Evolutionary conservation across 2,329 filamentous ascomycete species (phyloP).

Genomic region (Hypoxylon sp.): DNA sequence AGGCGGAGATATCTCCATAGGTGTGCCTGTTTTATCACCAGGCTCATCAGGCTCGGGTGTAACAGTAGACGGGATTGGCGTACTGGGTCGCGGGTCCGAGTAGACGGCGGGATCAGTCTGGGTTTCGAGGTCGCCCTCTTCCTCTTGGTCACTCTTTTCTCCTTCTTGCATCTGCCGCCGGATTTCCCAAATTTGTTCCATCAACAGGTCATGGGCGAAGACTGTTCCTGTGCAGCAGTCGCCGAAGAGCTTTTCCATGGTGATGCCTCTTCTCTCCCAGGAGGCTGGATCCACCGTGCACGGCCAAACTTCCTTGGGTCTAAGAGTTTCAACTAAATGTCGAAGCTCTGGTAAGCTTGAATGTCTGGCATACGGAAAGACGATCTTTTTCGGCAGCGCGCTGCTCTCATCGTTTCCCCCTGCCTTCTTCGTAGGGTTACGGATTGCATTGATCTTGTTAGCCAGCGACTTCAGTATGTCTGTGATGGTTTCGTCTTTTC

Average conservation of each 20-base stretch:
- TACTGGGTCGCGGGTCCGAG: conserved; percentile 6
- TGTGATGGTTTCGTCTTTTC: conserved; percentile 37
- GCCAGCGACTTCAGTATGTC: conserved; percentile 35
- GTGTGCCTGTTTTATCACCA: neutral
- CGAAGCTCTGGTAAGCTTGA: conserved; percentile 87
- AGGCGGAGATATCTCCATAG: neutral
- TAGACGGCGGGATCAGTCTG: conserved; percentile 14
- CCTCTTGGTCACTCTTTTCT: conserved; percentile 3
- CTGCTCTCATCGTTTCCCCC: conserved; percentile 1
- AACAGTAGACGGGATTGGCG: neutral
- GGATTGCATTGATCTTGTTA: conserved; percentile 32
- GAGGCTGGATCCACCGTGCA: conserved; percentile 75
- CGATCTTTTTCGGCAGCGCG: conserved; percentile 58
- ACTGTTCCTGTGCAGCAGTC: conserved; percentile 68
- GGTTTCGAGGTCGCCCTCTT: conserved; percentile 41
- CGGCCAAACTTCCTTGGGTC: conserved; percentile 81
- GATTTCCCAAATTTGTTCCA: conserved; percentile 55
- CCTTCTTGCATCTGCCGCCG: conserved; percentile 2
- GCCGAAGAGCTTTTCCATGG: conserved; percentile 78
- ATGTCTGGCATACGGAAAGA: conserved; percentile 89
- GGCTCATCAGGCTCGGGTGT: neutral
- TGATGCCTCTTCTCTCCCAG: conserved; percentile 72
- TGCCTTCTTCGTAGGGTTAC: conserved; percentile 30
- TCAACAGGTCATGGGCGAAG: conserved; percentile 75
- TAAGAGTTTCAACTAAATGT: conserved; percentile 73